Base-by-base conservation (phyloP, 75 land plant genomes). In the Pinus taeda region DNA sequence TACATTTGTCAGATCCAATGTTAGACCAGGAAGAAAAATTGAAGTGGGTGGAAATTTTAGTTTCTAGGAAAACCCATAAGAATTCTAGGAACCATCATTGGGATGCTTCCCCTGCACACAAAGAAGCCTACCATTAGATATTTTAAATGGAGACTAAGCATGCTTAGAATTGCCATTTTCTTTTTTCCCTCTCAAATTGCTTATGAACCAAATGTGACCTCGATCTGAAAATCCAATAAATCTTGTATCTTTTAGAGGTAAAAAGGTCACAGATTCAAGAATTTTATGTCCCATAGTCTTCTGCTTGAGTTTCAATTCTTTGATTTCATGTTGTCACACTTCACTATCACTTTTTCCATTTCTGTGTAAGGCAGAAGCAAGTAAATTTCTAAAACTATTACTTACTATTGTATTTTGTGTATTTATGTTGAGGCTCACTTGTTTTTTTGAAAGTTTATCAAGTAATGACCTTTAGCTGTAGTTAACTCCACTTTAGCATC, bases 121-220 rank as follows among this genome's bases (percentile, higher is more conserved):
- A 12, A 93, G 81, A 4, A 96, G 62, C 49, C 93, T 71, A 24
- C 84, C 84, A 3, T 83, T 30, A 3, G 88, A 83, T 0, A 80
- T 78, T 21, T 63, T 60, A 14, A 87, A 82, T 0, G 96, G 94
- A 78, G 87, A 85, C 58, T 81, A 59, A 29, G 81, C 75, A 39
- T 61, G 36, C 69, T 78, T 83, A 58, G 83, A 84, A 71, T 86
- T 78, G 15, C 84, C 87, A 33, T 70, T 29, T 69, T 69, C 49
- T 2, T 2, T 42, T 4, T 42, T 36, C 30, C 8, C 8, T 4
- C 18, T 36, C 72, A 69, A 42, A 42, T 86, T 84, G 76, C 93
- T 88, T 91, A 92, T 88, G 89, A 94, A 94, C 97, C 95, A 94
- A 15, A 86, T 92, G 76, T 83, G 79, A 30, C 88, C 90, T 14